These are phyloP conservation scores for Pezicula radicicola DNA, from an alignment of 2,329 filamentous ascomycete species.

Conservation along the genomic window DNA sequence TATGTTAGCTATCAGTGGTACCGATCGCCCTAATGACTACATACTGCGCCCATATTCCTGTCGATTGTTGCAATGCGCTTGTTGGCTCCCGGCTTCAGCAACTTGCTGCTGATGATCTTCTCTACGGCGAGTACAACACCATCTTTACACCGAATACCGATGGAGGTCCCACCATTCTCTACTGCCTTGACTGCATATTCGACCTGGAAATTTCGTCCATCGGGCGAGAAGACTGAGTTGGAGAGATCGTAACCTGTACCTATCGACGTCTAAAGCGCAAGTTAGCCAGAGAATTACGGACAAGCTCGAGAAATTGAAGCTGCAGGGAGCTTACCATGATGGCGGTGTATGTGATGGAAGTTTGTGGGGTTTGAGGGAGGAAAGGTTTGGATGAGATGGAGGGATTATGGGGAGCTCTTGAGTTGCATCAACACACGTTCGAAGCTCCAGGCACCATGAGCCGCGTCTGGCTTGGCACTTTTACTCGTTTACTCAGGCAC, in stretches of 20 bases:
- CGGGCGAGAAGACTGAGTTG: slow-evolving; percentile 99
- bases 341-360: slow-evolving; percentile 3
- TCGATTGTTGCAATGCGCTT: slow-evolving; percentile 96
- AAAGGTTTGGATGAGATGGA: background rate
- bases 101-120: slow-evolving; percentile 93
- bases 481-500: background rate
- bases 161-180: slow-evolving; percentile 93
- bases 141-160: slow-evolving; percentile 96
- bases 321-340: slow-evolving; percentile 29
- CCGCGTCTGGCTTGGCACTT: slow-evolving; percentile 20
- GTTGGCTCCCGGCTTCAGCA: slow-evolving; percentile 92
- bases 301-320: background rate
- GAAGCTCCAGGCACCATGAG: slow-evolving; percentile 27
- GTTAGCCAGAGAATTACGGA: background rate
- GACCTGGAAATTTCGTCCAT: slow-evolving; percentile 98
- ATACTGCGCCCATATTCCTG: slow-evolving; percentile 87
- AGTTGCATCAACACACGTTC: slow-evolving; percentile 12
- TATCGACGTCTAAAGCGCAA: slow-evolving; percentile 82
- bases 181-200: slow-evolving; percentile 99
- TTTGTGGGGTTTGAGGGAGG: background rate
- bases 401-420: slow-evolving; percentile 1
- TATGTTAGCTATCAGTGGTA: slow-evolving; percentile 6
- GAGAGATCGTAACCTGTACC: slow-evolving; percentile 98
- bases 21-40: slow-evolving; percentile 29
- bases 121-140: slow-evolving; percentile 94